Evolutionary conservation across 2,329 filamentous ascomycete genomes (phyloP).

Genomic region (Orbilia quercus): DNA sequence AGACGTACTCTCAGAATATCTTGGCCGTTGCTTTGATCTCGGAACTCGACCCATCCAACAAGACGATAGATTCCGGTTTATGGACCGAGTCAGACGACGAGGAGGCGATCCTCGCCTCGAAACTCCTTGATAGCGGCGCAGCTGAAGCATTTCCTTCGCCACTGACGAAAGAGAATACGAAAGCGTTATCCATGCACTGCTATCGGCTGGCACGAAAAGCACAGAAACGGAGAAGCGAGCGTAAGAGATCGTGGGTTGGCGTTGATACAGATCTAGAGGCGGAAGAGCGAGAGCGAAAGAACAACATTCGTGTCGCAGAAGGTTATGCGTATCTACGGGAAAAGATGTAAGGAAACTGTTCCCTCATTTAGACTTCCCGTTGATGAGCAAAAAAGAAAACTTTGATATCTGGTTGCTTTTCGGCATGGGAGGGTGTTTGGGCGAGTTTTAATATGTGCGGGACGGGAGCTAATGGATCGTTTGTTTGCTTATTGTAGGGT

Average conservation of each 20-base stretch:
- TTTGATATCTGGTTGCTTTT: constrained; percentile 28
- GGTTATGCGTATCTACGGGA: constrained; percentile 90
- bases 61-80: constrained; percentile 49
- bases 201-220: constrained; percentile 80
- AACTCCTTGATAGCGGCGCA: constrained; percentile 85
- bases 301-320: constrained; percentile 64
- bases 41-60: constrained; percentile 62
- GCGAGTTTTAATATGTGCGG: constrained; percentile 29
- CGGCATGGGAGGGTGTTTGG: constrained; percentile 29
- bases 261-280: constrained; percentile 73
- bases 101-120: constrained; percentile 70
- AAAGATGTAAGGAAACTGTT: constrained; percentile 72
- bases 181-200: constrained; percentile 81
- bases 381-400: constrained; percentile 14
- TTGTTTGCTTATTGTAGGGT: constrained; percentile 67
- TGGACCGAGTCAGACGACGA: constrained; percentile 57
- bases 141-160: constrained; percentile 86
- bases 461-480: constrained; percentile 43
- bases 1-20: constrained; percentile 60
- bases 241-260: constrained; percentile 91
- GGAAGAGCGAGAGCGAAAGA: constrained; percentile 57
- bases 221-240: constrained; percentile 74
- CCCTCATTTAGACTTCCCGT: constrained; percentile 51
- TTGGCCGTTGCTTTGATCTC: constrained; percentile 61
- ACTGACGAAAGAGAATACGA: constrained; percentile 77